Evolutionary conservation across 345 rosid species (phyloP).

Genomic region (Litchi chinensis): DNA sequence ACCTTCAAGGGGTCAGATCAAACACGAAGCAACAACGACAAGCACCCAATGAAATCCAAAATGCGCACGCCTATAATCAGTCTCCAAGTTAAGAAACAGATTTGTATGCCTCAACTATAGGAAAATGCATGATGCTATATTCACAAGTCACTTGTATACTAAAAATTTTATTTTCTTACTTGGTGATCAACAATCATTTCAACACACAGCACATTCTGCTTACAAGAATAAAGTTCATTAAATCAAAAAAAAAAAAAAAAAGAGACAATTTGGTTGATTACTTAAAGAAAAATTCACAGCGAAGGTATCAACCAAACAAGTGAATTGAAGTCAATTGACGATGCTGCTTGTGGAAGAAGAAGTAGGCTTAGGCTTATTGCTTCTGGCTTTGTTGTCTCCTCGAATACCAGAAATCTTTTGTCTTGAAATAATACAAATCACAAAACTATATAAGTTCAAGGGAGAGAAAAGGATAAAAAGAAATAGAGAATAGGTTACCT

Average conservation of each 20-base stretch:
- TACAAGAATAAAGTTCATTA: not conserved
- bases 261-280: not conserved
- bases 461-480: not conserved
- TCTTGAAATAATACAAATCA: conserved; percentile 15
- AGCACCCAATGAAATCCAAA: not conserved
- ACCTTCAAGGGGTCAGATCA: not conserved
- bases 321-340: not conserved
- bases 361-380: conserved; percentile 11
- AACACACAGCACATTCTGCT: not conserved
- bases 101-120: not conserved
- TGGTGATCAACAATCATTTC: not conserved
- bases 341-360: not conserved
- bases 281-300: not conserved
- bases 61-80: not conserved
- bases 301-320: not conserved
- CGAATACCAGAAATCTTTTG: conserved; percentile 27
- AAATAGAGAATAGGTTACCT: not conserved
- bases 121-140: not conserved
- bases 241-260: not conserved
- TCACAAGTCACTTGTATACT: not conserved
- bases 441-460: not conserved
- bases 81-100: not conserved
- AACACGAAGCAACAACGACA: not conserved
- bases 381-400: conserved; percentile 18
- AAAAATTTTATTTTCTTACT: not conserved